Evolutionary conservation across 176 grass and related monocot species (phyloP), one percentile per base, ranked within the genome.

Genomic region (Bromus sterilis): DNA sequence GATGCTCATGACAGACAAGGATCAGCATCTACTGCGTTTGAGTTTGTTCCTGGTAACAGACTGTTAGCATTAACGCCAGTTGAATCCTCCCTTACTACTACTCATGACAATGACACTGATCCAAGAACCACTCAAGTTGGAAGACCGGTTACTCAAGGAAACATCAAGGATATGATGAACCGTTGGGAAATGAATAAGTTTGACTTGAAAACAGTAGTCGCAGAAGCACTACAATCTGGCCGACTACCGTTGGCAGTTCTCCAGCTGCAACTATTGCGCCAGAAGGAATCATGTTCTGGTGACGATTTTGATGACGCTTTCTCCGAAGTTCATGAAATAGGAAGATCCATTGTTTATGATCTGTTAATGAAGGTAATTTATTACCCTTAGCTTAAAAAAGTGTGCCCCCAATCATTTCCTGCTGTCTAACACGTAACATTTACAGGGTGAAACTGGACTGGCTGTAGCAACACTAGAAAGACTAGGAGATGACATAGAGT

Each of bases 211-310:
- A 80, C 78, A 91, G 72, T 98, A 57, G 95, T 98, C 26, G 94
- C 84, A 89, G 95, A 98, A 91, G 95, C 95, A 83, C 78, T 98
- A 82, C 79, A 86, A 44, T 94, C 65, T 21, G 92, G 90, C 14
- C 90, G 95, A 60, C 90, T 98, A 66, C 95, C 95, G 87, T 83
- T 98, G 75, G 95, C 95, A 49, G 92, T 98, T 84, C 95, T 94
- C 91, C 95, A 98, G 78, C 78, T 98, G 71, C 92, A 94, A 78
- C 84, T 94, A 71, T 83, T 95, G 53, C 88, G 82, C 74, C 86
- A 86, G 71, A 86, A 80, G 88, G 78, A 95, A 81, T 81, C 83
- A 64, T 72, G 70, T 68, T 87, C 87, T 56, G 76, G 66, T 43
- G 84, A 89, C 46, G 83, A 91, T 58, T 71, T 83, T 34, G 78